Evolutionary conservation across 2,329 filamentous ascomycete species (phyloP).

Genomic region (Aspergillus fijiensis): DNA sequence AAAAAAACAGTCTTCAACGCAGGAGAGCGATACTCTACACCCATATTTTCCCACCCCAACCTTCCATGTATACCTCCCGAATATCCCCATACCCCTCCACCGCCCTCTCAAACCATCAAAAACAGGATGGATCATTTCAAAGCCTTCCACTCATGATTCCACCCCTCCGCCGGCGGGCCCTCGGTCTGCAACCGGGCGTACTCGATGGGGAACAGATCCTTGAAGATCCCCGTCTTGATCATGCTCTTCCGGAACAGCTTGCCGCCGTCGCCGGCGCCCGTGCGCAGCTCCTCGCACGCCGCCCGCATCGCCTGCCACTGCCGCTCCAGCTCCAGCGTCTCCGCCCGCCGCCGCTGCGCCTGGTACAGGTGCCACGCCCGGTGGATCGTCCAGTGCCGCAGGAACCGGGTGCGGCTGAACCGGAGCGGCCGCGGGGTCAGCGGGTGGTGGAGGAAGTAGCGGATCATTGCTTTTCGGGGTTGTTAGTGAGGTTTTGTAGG

Average conservation of each 20-base stretch:
- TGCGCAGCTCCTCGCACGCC: constrained; percentile 79
- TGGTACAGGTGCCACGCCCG: constrained; percentile 86
- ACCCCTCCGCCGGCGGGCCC: constrained; percentile 72
- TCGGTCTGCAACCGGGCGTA: constrained; percentile 75
- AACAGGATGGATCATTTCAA: constrained; percentile 29
- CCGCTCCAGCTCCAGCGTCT: constrained; percentile 71
- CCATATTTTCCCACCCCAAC: too few species aligned
- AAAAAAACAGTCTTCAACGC: too few species aligned
- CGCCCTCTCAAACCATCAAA: too few species aligned
- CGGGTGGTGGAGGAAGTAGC: constrained; percentile 69
- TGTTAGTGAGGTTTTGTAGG: constrained; percentile 17
- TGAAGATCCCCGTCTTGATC: constrained; percentile 83
- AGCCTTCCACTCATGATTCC: constrained; percentile 86
- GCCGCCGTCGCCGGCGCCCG: constrained; percentile 50
- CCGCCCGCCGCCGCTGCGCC: constrained; percentile 63
- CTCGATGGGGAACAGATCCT: constrained; percentile 80
- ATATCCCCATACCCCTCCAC: too few species aligned
- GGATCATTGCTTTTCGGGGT: constrained; percentile 56
- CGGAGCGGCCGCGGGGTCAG: constrained; percentile 73
- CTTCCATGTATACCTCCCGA: too few species aligned
- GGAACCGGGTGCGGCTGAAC: constrained; percentile 80
- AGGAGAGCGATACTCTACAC: too few species aligned
- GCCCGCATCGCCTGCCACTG: constrained; percentile 78
- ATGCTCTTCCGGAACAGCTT: constrained; percentile 82
- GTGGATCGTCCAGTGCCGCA: constrained; percentile 99